Conservation (phyloP, 73 alveolate species). For the Effrenium voratum region DNA sequence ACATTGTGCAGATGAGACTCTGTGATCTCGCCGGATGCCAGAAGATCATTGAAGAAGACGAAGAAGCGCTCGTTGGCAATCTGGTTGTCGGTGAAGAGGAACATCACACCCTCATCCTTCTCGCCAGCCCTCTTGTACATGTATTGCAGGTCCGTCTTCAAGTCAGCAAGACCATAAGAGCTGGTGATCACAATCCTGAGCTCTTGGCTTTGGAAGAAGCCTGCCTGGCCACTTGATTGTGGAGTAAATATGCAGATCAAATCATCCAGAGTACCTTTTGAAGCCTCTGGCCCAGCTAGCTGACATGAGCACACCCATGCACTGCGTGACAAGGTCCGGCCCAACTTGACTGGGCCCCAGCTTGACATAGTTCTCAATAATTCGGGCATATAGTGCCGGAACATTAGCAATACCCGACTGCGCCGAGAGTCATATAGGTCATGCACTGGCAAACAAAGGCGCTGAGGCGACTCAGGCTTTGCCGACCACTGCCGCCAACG, state of each 20-base stretch:
- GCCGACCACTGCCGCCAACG: conserved; percentile 99
- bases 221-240: too few relatives aligned
- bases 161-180: conserved; percentile 98
- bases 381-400: not conserved
- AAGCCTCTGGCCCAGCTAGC: too few relatives aligned
- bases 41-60: conserved; percentile 99
- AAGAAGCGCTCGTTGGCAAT: conserved; percentile 99
- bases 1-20: too few relatives aligned
- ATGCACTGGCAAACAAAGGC: conserved; percentile 63
- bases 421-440: not conserved
- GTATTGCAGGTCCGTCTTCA: conserved; percentile 99
- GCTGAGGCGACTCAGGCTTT: conserved; percentile 98
- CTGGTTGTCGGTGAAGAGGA: conserved; percentile 99
- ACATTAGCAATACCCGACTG: not conserved
- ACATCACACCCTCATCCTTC: conserved; percentile 99
- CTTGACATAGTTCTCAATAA: too few relatives aligned
- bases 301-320: too few relatives aligned
- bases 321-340: too few relatives aligned
- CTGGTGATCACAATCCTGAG: conserved; percentile 94
- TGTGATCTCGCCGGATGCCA: conserved; percentile 97
- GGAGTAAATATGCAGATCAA: too few relatives aligned
- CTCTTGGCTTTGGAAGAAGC: too few relatives aligned
- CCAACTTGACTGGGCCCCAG: too few relatives aligned
- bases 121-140: conserved; percentile 99
- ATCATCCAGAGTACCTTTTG: too few relatives aligned